These are phyloP conservation scores for Zymoseptoria tritici DNA, from an alignment of 2,329 filamentous ascomycete species.

Conservation along the genomic window DNA sequence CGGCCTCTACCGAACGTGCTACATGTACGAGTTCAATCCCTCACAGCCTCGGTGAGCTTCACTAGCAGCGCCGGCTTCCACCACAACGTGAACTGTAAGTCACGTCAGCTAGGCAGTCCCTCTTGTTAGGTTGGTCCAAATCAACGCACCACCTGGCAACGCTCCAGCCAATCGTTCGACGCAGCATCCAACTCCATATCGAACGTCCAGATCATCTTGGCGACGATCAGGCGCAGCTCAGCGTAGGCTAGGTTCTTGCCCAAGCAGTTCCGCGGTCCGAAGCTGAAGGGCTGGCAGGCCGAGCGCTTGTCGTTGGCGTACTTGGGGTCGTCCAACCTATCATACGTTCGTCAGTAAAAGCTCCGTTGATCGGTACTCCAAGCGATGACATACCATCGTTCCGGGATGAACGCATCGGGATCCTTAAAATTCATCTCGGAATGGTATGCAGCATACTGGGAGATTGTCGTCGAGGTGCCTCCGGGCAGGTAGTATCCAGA, in stretches of 20 bases:
- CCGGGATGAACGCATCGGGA: slow-evolving; percentile 23
- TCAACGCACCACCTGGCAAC: slow-evolving; percentile 8
- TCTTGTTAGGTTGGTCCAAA: neutral
- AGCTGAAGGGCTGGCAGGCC: slow-evolving; percentile 26
- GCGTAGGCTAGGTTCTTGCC: slow-evolving; percentile 30
- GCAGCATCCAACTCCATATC: slow-evolving; percentile 29
- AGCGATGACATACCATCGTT: slow-evolving; percentile 19
- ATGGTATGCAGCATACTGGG: slow-evolving; percentile 19
- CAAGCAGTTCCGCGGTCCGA: slow-evolving; percentile 26
- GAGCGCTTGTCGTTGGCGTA: slow-evolving; percentile 24
- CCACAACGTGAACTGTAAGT: slow-evolving; percentile 9
- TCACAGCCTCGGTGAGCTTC: slow-evolving; percentile 5
- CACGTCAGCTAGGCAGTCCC: neutral
- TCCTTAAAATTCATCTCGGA: slow-evolving; percentile 22
- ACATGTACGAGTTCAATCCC: neutral
- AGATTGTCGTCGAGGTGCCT: slow-evolving; percentile 21
- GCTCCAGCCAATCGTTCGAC: slow-evolving; percentile 18
- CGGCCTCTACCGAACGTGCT: neutral
- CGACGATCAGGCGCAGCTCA: slow-evolving; percentile 34
- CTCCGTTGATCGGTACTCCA: neutral
- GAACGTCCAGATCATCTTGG: slow-evolving; percentile 35
- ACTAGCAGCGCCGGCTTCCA: slow-evolving; percentile 10
- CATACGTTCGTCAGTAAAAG: neutral
- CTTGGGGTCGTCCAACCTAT: slow-evolving; percentile 13
- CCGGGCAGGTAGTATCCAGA: slow-evolving; percentile 25